phyloP scores from a whole-genome alignment of 1,284 basidiomycete genomes.

The Puccinia sorghi region DNA sequence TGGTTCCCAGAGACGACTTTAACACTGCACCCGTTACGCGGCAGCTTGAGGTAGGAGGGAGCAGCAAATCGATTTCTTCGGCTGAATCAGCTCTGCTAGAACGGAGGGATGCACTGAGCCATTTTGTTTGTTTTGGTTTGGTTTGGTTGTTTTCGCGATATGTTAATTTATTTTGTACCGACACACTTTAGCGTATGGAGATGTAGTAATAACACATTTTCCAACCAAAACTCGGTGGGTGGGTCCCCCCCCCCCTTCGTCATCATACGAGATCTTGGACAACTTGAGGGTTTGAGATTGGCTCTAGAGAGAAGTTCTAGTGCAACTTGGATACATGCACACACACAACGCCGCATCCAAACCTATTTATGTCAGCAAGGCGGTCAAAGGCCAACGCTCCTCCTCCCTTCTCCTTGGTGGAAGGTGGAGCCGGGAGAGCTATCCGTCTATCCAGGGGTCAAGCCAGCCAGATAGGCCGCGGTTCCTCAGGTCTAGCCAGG shows the following conservation, averaged over 20 bases:
- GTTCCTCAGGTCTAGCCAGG: no score
- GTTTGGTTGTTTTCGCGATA: no score
- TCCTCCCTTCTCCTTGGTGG: neutral
- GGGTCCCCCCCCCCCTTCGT: neutral
- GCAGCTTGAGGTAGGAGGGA: no score
- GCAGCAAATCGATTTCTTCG: neutral
- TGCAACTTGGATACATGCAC: neutral
- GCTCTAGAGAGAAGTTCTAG: constrained; percentile 10
- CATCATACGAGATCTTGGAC: neutral
- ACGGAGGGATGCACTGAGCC: neutral
- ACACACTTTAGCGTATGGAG: neutral
- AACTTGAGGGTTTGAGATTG: neutral
- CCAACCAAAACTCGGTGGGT: neutral
- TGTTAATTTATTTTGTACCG: neutral
- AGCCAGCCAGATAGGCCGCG: neutral
- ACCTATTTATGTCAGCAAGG: neutral
- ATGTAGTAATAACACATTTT: neutral
- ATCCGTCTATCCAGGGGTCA: neutral
- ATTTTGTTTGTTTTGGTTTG: no score
- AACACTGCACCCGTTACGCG: no score
- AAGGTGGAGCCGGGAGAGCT: neutral
- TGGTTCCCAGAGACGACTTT: neutral
- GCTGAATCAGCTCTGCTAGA: constrained; percentile 1
- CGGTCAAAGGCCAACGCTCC: neutral
- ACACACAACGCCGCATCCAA: neutral